Conservation (phyloP, 495 filamentous ascomycete genomes). For the Penicillium malachiteum region DNA sequence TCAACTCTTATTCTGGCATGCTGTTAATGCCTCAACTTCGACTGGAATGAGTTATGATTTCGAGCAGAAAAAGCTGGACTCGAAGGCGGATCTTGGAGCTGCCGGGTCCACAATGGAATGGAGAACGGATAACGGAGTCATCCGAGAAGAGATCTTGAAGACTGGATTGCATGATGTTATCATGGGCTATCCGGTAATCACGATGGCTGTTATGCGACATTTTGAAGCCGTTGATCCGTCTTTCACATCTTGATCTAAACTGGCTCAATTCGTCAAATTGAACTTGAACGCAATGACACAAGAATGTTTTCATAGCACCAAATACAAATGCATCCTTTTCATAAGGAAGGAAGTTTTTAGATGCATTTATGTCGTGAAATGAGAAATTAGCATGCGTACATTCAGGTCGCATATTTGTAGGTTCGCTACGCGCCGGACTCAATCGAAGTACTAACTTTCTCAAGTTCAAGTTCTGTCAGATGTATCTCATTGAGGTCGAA, state of each 20-base stretch:
- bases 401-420: too few relatives aligned
- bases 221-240: slow-evolving; percentile 28
- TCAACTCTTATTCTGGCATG: slow-evolving; percentile 41
- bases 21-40: slow-evolving; percentile 36
- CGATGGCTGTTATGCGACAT: slow-evolving; percentile 44
- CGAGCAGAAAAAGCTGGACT: slow-evolving; percentile 29
- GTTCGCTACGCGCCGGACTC: too few relatives aligned
- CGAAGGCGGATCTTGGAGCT: slow-evolving; percentile 39
- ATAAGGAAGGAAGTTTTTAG: too few relatives aligned
- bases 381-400: too few relatives aligned
- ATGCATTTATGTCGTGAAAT: too few relatives aligned
- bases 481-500: too few relatives aligned
- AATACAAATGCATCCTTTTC: too few relatives aligned
- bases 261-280: too few relatives aligned
- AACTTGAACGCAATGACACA: too few relatives aligned
- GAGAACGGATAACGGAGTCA: slow-evolving; percentile 39
- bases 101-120: slow-evolving; percentile 49
- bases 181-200: slow-evolving; percentile 50
- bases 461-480: too few relatives aligned
- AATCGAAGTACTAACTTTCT: too few relatives aligned
- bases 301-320: too few relatives aligned
- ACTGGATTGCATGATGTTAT: slow-evolving; percentile 51
- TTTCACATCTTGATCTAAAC: slow-evolving; percentile 16
- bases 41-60: slow-evolving; percentile 33
- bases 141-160: slow-evolving; percentile 52